phyloP scores from a whole-genome alignment of 140 eudicot genomes.

The Cichorium intybus region DNA sequence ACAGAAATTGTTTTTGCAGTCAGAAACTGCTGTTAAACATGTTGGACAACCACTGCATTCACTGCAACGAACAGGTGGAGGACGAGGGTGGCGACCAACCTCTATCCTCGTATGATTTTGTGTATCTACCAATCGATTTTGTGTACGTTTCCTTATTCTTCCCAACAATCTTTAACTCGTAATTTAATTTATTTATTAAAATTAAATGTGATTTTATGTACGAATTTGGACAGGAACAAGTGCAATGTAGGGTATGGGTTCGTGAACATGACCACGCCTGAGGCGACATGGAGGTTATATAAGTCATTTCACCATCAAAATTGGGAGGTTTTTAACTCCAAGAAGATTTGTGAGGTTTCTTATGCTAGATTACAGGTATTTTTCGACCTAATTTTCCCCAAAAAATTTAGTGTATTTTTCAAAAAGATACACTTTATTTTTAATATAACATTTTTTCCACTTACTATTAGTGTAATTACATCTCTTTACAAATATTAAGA shows the following conservation, averaged over 20 bases:
- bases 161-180: constrained; percentile 26
- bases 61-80: constrained; percentile 71
- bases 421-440: too few species aligned
- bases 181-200: neutral
- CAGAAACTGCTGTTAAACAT: constrained; percentile 83
- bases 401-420: too few species aligned
- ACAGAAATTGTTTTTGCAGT: constrained; percentile 29
- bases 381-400: neutral
- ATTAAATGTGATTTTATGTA: constrained; percentile 45
- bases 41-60: constrained; percentile 97
- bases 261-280: constrained; percentile 92
- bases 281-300: constrained; percentile 76
- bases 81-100: constrained; percentile 54
- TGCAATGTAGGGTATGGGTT: constrained; percentile 97
- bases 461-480: too few species aligned
- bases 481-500: too few species aligned
- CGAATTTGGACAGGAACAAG: constrained; percentile 52
- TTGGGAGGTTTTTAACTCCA: constrained; percentile 96
- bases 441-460: too few species aligned
- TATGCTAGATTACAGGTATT: constrained; percentile 88
- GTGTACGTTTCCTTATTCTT: constrained; percentile 51
- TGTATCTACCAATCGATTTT: constrained; percentile 96
- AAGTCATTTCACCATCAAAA: constrained; percentile 71
- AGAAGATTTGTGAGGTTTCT: constrained; percentile 85
- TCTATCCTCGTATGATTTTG: constrained; percentile 81